A percentile compares a stretch with the other conserved stretches of the same genome.
phyloP scores from a whole-genome alignment of 176 grass and related monocot species.

The Carex pumila region DNA sequence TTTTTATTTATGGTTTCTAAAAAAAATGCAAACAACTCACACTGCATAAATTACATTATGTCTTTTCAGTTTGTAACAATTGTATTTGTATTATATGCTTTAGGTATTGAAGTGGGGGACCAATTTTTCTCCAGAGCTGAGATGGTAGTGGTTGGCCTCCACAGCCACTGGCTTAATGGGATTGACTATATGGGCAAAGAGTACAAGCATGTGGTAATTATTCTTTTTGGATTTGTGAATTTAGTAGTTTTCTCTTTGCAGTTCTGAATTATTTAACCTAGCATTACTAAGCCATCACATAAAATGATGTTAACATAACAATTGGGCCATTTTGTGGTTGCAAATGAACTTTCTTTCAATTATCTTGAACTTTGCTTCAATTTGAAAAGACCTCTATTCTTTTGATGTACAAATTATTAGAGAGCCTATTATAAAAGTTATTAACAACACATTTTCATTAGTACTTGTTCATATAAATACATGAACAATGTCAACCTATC shows the following conservation, averaged over 20 bases:
- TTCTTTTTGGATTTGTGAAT: not conserved
- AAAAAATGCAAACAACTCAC: not conserved
- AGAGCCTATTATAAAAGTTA: not conserved
- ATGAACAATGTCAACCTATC: not conserved
- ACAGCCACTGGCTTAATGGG: slow-evolving; percentile 91
- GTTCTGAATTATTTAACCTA: not conserved
- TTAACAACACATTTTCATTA: not conserved
- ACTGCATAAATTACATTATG: not conserved
- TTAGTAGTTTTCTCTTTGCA: not conserved
- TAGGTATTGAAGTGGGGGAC: slow-evolving; percentile 70
- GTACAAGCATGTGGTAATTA: slow-evolving; percentile 52
- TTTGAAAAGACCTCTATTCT: not conserved
- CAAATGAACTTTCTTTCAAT: not conserved
- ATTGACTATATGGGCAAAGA: slow-evolving; percentile 84
- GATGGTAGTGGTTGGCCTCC: slow-evolving; percentile 87
- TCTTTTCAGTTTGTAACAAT: not conserved
- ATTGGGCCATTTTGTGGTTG: not conserved
- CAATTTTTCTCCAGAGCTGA: slow-evolving; percentile 79
- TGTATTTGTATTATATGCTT: not conserved
- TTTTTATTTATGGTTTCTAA: too few species aligned
- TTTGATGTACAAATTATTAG: not conserved
- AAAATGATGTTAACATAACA: not conserved
- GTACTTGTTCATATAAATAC: not conserved
- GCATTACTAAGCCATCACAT: not conserved
- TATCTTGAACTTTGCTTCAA: not conserved